phyloP scores from a whole-genome alignment of 306 rosid genomes.

The Hylodesmum podocarpum region DNA sequence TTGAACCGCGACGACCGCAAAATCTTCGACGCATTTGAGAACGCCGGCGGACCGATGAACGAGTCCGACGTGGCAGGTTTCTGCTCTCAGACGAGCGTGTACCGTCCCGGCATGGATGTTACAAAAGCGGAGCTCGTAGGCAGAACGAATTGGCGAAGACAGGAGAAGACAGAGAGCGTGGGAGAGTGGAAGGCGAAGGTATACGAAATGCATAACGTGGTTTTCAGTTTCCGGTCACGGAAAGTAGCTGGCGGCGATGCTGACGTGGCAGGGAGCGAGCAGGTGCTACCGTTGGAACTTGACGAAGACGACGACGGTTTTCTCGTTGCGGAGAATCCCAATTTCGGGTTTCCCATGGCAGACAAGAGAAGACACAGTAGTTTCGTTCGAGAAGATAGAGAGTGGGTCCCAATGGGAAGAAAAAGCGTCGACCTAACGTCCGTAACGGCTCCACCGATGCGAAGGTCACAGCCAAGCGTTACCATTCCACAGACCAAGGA shows the following conservation, averaged over 20 bases:
- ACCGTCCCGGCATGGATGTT: slow-evolving; percentile 90
- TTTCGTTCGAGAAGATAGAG: slow-evolving; percentile 73
- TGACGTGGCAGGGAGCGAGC: slow-evolving; percentile 81
- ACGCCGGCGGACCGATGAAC: slow-evolving; percentile 71
- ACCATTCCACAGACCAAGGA: slow-evolving; percentile 63
- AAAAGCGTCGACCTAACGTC: slow-evolving; percentile 69
- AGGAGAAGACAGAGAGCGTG: slow-evolving; percentile 77
- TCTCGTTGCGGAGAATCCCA: slow-evolving; percentile 78
- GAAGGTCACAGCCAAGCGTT: slow-evolving; percentile 28
- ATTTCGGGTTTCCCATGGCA: slow-evolving; percentile 41
- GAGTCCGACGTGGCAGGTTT: slow-evolving; percentile 71
- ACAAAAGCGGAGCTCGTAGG: slow-evolving; percentile 78
- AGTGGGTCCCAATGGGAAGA: slow-evolving; percentile 65
- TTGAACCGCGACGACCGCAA: slow-evolving; percentile 68
- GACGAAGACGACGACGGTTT: slow-evolving; percentile 92
- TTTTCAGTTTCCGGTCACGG: slow-evolving; percentile 80
- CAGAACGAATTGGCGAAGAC: slow-evolving; percentile 82
- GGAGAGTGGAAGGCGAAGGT: slow-evolving; percentile 86
- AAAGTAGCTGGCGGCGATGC: slow-evolving; percentile 55
- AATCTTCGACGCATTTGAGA: slow-evolving; percentile 82
- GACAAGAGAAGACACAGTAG: slow-evolving; percentile 80
- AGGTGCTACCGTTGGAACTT: slow-evolving; percentile 75
- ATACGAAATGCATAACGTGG: slow-evolving; percentile 75
- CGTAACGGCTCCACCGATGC: slow-evolving; percentile 39
- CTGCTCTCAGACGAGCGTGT: slow-evolving; percentile 78